Percentiles rank a stretch among this genome's conserved stretches.
Evolutionary conservation across 495 filamentous ascomycete species (phyloP).

Genomic region (Tuber calosporum): DNA sequence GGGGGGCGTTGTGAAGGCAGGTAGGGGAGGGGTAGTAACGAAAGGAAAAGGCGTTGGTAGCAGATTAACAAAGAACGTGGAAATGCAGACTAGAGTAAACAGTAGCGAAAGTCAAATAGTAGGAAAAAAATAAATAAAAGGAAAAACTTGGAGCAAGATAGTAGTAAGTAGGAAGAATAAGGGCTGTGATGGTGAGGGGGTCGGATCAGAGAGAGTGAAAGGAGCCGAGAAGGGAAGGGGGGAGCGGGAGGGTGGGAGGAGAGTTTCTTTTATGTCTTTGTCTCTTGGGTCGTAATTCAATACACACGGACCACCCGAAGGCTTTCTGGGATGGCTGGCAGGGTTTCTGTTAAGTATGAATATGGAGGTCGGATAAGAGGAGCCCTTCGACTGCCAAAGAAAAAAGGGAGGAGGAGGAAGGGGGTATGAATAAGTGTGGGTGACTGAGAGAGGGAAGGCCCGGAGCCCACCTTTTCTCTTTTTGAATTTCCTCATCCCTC

Average conservation of each 20-base stretch:
- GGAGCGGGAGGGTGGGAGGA: conserved; percentile 26
- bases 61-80: neutral
- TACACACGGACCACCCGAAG: conserved; percentile 32
- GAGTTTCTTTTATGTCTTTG: conserved; percentile 34
- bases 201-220: conserved; percentile 36
- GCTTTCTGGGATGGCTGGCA: conserved; percentile 21
- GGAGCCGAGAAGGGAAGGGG: conserved; percentile 37
- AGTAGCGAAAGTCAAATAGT: conserved; percentile 25
- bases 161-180: conserved; percentile 26
- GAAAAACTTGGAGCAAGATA: conserved; percentile 10
- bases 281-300: conserved; percentile 7
- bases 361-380: conserved; percentile 13
- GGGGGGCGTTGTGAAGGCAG: neutral
- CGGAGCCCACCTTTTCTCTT: conserved; percentile 15
- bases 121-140: conserved; percentile 33
- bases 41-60: conserved; percentile 1
- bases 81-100: conserved; percentile 20
- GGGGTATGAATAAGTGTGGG: conserved; percentile 1
- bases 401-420: neutral
- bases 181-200: conserved; percentile 28
- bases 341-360: conserved; percentile 17
- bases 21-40: neutral
- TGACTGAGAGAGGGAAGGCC: neutral
- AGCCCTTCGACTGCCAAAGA: neutral
- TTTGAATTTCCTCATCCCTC: conserved; percentile 19